Evolutionary conservation across 1,284 basidiomycete genomes (phyloP).

Genomic region (Ustilago cynodontis): DNA sequence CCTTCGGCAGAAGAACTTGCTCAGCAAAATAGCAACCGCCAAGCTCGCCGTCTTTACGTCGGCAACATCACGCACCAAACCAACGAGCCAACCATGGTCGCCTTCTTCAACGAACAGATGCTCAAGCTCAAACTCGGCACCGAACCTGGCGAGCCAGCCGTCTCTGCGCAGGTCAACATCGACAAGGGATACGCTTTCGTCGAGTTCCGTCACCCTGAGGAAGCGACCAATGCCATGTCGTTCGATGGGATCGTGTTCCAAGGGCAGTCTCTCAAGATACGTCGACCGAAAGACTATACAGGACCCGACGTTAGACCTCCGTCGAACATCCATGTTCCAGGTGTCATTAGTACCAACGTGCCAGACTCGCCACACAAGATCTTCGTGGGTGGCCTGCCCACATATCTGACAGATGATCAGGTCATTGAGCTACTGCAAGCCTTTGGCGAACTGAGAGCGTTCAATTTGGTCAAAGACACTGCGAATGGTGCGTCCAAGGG

Average conservation of each 20-base stretch:
- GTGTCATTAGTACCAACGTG: constrained; percentile 94
- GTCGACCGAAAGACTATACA: constrained; percentile 95
- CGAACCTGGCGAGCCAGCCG: constrained; percentile 78
- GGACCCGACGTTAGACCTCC: constrained; percentile 75
- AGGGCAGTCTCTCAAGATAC: constrained; percentile 90
- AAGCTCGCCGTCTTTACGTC: constrained; percentile 93
- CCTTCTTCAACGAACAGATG: constrained; percentile 97
- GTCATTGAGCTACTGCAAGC: constrained; percentile 96
- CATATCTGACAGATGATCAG: constrained; percentile 95
- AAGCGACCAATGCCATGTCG: constrained; percentile 94
- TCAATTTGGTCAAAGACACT: constrained; percentile 93
- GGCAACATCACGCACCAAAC: constrained; percentile 92
- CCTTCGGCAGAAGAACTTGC: constrained; percentile 30
- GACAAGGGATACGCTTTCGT: constrained; percentile 96
- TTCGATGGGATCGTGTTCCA: constrained; percentile 97
- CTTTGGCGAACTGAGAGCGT: constrained; percentile 96
- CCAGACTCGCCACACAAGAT: constrained; percentile 98
- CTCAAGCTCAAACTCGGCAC: constrained; percentile 78
- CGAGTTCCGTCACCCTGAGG: constrained; percentile 95
- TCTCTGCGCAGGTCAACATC: constrained; percentile 92
- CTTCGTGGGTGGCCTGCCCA: constrained; percentile 94
- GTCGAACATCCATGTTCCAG: constrained; percentile 82
- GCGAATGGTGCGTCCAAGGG: constrained; percentile 80
- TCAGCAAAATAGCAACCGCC: constrained; percentile 73
- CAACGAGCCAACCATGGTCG: constrained; percentile 86